These are phyloP conservation scores for Soucietia sequanensis DNA, from an alignment of 805 yeast genomes.

Conservation along the genomic window DNA sequence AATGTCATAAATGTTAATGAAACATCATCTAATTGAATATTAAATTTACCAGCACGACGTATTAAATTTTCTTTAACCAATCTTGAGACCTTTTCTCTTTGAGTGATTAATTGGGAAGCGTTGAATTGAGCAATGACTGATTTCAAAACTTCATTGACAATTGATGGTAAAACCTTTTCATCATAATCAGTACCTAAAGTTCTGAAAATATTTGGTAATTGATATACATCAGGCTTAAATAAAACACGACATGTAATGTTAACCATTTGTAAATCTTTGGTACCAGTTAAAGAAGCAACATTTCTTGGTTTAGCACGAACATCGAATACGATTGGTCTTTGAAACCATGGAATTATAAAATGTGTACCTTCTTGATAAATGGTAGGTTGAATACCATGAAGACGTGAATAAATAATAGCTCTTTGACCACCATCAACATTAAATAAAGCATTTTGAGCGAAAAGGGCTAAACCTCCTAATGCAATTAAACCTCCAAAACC, in stretches of 20 bases:
- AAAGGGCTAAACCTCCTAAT: conserved; percentile 39
- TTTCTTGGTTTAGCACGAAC: conserved; percentile 97
- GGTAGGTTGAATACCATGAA: conserved; percentile 77
- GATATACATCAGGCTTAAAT: conserved; percentile 77
- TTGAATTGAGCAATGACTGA: conserved; percentile 98
- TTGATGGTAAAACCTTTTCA: conserved; percentile 96
- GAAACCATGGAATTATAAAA: conserved; percentile 90
- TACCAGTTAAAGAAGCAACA: conserved; percentile 94
- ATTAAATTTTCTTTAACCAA: conserved; percentile 87
- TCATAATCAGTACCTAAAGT: conserved; percentile 95
- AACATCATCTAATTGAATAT: conserved; percentile 88
- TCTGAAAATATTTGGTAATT: conserved; percentile 83
- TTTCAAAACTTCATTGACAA: conserved; percentile 94
- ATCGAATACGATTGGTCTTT: conserved; percentile 88
- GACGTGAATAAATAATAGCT: conserved; percentile 88
- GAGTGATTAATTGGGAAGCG: conserved; percentile 98
- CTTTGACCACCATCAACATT: conserved; percentile 98
- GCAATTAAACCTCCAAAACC: conserved; percentile 42
- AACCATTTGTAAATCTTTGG: conserved; percentile 98
- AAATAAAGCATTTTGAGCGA: conserved; percentile 45
- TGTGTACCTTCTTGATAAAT: conserved; percentile 95
- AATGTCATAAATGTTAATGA: conserved; percentile 96
- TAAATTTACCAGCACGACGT: conserved; percentile 88
- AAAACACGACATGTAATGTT: conserved; percentile 98
- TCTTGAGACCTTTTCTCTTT: conserved; percentile 92